phyloP scores from a whole-genome alignment of 2,329 filamentous ascomycete genomes.

The Sordariomycetes sp. region DNA sequence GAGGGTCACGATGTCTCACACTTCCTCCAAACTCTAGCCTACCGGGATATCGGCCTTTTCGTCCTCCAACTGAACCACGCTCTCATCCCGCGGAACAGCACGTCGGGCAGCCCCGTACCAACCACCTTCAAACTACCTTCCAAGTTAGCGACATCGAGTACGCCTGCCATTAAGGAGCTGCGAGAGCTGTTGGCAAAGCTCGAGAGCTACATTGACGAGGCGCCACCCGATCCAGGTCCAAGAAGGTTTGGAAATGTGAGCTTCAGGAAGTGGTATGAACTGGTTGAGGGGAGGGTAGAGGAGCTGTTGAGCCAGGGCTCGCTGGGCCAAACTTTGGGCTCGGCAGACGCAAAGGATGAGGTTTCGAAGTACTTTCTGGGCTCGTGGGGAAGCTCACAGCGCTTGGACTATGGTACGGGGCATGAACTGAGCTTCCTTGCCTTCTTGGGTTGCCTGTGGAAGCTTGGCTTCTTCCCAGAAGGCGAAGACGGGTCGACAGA shows the following conservation, averaged over 20 bases:
- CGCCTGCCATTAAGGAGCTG: conserved; percentile 51
- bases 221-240: conserved; percentile 76
- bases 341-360: conserved; percentile 51
- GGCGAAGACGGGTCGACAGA: conserved; percentile 52
- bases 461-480: conserved; percentile 69
- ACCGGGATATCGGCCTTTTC: conserved; percentile 80
- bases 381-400: conserved; percentile 77
- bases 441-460: conserved; percentile 86
- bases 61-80: conserved; percentile 83
- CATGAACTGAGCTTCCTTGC: conserved; percentile 94
- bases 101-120: conserved; percentile 11
- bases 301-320: conserved; percentile 16
- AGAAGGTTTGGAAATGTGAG: conserved; percentile 87
- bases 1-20: conserved; percentile 71
- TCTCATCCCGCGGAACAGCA: conserved; percentile 60
- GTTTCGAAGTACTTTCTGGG: conserved; percentile 73
- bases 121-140: conserved; percentile 2
- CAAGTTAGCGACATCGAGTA: conserved; percentile 19
- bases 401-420: conserved; percentile 91
- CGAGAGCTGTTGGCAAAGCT: conserved; percentile 58
- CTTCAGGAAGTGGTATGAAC: conserved; percentile 73
- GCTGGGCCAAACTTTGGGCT: conserved; percentile 20
- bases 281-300: conserved; percentile 53
- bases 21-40: conserved; percentile 75
- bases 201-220: conserved; percentile 61